These are phyloP conservation scores for Schoenoplectus triqueter DNA, from an alignment of 202 grass and related monocot genomes.

Conservation along the genomic window DNA sequence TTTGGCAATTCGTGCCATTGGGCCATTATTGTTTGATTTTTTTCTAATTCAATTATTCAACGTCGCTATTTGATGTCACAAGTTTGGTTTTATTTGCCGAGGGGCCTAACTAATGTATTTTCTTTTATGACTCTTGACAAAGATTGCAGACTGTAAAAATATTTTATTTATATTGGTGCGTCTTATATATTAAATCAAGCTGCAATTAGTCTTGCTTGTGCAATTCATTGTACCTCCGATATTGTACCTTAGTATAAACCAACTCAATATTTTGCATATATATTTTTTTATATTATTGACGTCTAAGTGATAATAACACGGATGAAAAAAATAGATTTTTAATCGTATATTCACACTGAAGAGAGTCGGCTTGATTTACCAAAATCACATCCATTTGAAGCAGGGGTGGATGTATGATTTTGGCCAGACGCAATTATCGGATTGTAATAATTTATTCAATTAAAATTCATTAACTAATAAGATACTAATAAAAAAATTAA, in stretches of 20 bases:
- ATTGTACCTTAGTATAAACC: neutral
- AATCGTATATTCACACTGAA: neutral
- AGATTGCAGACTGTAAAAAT: neutral
- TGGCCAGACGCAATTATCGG: too few species aligned
- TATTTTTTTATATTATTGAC: neutral
- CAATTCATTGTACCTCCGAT: neutral
- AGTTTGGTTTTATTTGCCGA: slow-evolving; percentile 2
- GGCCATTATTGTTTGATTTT: neutral
- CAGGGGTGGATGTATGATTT: too few species aligned
- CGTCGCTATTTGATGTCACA: neutral
- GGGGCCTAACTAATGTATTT: neutral
- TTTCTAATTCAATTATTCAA: neutral
- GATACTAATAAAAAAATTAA: too few species aligned
- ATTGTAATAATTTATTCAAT: too few species aligned
- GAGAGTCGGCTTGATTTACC: too few species aligned
- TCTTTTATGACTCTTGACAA: neutral
- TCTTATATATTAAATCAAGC: neutral
- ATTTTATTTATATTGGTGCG: neutral
- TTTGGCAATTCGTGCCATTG: neutral
- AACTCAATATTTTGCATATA: too few species aligned
- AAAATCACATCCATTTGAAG: too few species aligned
- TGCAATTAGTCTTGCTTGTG: neutral
- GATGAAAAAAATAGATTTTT: neutral
- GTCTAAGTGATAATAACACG: neutral
- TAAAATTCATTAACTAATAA: too few species aligned